Conservation (phyloP, 2,329 filamentous ascomycete species). For the Alternaria solani region DNA sequence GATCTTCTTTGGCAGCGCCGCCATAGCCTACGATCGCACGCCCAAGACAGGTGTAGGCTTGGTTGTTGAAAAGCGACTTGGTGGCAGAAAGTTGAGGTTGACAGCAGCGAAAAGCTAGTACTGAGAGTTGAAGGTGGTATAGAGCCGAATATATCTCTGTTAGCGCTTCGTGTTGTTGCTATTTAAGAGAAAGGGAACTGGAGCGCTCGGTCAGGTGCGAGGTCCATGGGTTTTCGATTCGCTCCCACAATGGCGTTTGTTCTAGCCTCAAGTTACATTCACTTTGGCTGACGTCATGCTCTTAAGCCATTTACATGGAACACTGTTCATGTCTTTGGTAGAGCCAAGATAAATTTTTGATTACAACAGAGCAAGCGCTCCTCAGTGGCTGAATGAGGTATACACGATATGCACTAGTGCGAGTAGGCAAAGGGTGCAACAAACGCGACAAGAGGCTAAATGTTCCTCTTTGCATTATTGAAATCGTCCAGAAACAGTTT, state of each 20-base stretch:
- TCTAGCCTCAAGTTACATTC: background rate
- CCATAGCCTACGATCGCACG: background rate
- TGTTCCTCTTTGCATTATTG: background rate
- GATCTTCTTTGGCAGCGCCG: background rate
- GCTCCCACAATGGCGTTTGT: background rate
- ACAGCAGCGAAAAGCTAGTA: background rate
- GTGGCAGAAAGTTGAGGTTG: background rate
- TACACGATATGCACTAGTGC: background rate
- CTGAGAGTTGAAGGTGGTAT: background rate
- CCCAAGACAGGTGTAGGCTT: background rate
- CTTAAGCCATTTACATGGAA: background rate
- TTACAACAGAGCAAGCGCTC: background rate
- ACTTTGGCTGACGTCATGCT: background rate
- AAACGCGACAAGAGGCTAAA: background rate
- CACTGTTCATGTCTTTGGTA: background rate
- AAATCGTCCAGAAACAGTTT: background rate
- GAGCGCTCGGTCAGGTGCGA: background rate
- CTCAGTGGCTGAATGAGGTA: background rate
- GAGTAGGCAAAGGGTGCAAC: background rate
- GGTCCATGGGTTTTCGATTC: background rate
- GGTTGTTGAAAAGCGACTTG: background rate
- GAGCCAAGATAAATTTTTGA: background rate
- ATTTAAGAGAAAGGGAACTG: background rate
- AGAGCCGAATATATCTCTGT: background rate
- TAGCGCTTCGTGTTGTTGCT: background rate